Conservation (phyloP, 148 eudicot genomes). For the Cornus florida region DNA sequence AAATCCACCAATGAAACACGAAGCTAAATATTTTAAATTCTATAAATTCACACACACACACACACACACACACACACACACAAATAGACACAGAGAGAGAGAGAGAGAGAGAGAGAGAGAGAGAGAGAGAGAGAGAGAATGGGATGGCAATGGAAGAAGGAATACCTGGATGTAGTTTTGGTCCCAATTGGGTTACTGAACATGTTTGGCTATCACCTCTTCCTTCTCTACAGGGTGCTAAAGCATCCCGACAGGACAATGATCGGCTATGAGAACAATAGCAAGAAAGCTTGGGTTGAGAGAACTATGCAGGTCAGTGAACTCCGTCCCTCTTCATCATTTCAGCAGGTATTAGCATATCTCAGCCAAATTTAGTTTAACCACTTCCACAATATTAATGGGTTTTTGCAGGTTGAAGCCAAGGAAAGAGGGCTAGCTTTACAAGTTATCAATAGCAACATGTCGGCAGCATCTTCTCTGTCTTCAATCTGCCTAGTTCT, state of each 20-base stretch:
- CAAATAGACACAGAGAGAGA: too few species aligned
- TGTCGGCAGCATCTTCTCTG: slow-evolving; percentile 50
- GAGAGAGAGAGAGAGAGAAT: too few species aligned
- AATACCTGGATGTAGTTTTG: slow-evolving; percentile 55
- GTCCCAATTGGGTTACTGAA: slow-evolving; percentile 64
- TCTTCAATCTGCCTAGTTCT: slow-evolving; percentile 54
- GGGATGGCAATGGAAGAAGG: slow-evolving; percentile 39
- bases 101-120: too few species aligned
- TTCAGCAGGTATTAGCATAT: background rate
- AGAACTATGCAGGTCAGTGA: slow-evolving; percentile 54
- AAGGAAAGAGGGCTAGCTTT: slow-evolving; percentile 44
- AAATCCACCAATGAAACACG: too few species aligned
- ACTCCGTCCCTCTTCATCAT: background rate
- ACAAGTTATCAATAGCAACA: slow-evolving; percentile 42
- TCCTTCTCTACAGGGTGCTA: slow-evolving; percentile 51
- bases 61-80: background rate
- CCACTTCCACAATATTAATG: background rate
- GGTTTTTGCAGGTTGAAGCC: slow-evolving; percentile 40
- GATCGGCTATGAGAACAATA: slow-evolving; percentile 61
- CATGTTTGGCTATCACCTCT: slow-evolving; percentile 67
- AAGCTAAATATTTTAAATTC: too few species aligned
- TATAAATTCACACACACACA: too few species aligned
- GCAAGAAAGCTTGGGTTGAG: slow-evolving; percentile 58
- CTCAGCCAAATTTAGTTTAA: background rate
- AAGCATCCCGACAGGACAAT: slow-evolving; percentile 27